Base-by-base conservation (phyloP, 108 stramenopile species). In the Poteriospumella lacustris region DNA sequence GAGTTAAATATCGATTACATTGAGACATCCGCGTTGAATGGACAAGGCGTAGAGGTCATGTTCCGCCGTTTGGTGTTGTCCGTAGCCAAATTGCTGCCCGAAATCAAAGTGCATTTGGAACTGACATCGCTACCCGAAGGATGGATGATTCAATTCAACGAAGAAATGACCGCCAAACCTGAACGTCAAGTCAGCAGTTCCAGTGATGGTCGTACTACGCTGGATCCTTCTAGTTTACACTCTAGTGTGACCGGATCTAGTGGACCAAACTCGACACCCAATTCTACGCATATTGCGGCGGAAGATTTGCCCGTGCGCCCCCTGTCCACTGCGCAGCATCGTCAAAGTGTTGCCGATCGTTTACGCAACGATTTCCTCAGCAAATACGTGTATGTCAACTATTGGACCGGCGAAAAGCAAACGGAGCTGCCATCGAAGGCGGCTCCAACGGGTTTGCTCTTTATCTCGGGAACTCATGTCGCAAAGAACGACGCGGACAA, bases 21-120 rank as follows among this genome's bases (percentile, higher is more conserved):
- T n/a, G 70, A 73, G 42, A 73, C 70, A 34, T 73, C 70, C 12
- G 70, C 70, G 31, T 56, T 44, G 36, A 42, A n/a, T 73, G 70
- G 70, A 26, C 26, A 42, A 28, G 3, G n/a, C 36, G 70, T 73
- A 28, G 70, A 73, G 31, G 31, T 5, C 5, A 56, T 56, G 47
- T 73, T 73, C 42, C 43, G 70, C 9, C 36, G 41, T 12, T 15
- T 73, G 9, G 36, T 73, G 3, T 44, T 73, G 31, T 42, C 36
- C 28, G 33, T 38, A 42, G 70, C 70, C 9, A 44, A 42, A 73
- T 26, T 42, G 70, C 33, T 73, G 15, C 70, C 70, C 19, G 44
- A 73, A 33, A 42, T 73, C 12, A 73, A 42, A 26, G 33, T 52
- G 12, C 47, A 73, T 73, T 44, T 73, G 31, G 47, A 44, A 29